A percentile compares a stretch with the other conserved stretches of the same genome.
These are phyloP conservation scores for Elsinoe arachidis DNA, from an alignment of 2,329 filamentous ascomycete species.

Conservation along the genomic window DNA sequence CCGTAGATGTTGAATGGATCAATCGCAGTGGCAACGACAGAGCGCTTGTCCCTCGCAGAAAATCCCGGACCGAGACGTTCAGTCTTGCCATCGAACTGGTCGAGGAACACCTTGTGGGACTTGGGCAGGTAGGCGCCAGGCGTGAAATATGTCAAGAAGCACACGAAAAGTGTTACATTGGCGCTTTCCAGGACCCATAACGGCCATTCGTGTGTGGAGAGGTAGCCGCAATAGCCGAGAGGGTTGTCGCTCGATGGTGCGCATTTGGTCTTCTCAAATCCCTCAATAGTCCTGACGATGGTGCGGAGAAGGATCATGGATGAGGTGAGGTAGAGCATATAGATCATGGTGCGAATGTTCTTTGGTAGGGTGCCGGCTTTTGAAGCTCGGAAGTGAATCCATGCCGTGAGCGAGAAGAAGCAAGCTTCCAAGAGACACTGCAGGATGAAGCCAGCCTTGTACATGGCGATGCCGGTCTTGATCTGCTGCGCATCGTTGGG, in stretches of 20 bases:
- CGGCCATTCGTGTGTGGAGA: slow-evolving; percentile 41
- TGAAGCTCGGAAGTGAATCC: slow-evolving; percentile 33
- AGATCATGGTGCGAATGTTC: slow-evolving; percentile 37
- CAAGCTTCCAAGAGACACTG: slow-evolving; percentile 42
- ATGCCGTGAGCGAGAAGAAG: slow-evolving; percentile 40
- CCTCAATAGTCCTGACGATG: slow-evolving; percentile 47
- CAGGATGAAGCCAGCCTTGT: slow-evolving; percentile 43
- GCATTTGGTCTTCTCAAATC: slow-evolving; percentile 26
- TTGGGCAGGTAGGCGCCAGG: slow-evolving; percentile 43
- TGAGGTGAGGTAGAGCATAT: slow-evolving; percentile 42
- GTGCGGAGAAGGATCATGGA: slow-evolving; percentile 40
- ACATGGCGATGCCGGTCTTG: slow-evolving; percentile 37
- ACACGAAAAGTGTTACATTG: slow-evolving; percentile 45
- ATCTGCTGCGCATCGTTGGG: slow-evolving; percentile 26
- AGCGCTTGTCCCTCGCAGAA: slow-evolving; percentile 21
- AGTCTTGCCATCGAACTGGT: slow-evolving; percentile 41
- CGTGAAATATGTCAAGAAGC: slow-evolving; percentile 44
- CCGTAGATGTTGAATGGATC: slow-evolving; percentile 25
- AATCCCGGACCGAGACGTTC: slow-evolving; percentile 32
- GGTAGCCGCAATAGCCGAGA: slow-evolving; percentile 27
- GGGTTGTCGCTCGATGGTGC: slow-evolving; percentile 12
- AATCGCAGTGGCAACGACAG: slow-evolving; percentile 20
- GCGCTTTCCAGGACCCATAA: slow-evolving; percentile 48
- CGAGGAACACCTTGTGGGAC: slow-evolving; percentile 44
- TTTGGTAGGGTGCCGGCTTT: slow-evolving; percentile 32